A percentile compares a stretch with the other conserved stretches of the same genome.
These are phyloP conservation scores for Melanogaster broomeanus DNA, from an alignment of 768 basidiomycete genomes.

Conservation along the genomic window DNA sequence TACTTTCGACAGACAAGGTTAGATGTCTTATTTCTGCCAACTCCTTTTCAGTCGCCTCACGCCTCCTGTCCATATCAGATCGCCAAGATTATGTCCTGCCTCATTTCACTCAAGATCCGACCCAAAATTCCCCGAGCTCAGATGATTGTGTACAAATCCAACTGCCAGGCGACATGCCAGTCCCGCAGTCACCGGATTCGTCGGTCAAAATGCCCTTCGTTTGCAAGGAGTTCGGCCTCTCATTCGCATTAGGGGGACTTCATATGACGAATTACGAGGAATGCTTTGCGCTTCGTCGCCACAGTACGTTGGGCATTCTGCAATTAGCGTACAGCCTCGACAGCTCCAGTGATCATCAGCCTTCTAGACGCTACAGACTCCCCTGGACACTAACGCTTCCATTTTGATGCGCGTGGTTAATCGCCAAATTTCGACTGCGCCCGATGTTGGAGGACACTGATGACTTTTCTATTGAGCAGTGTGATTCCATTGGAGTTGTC, in stretches of 20 bases:
- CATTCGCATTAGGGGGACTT: conserved; percentile 2
- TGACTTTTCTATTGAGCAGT: conserved; percentile 15
- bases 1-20: not conserved
- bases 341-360: conserved; percentile 15
- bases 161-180: conserved; percentile 1
- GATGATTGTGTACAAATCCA: conserved; percentile 26
- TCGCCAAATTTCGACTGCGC: conserved; percentile 32
- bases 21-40: not conserved
- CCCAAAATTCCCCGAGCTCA: conserved; percentile 12
- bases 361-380: conserved; percentile 19
- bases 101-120: conserved; percentile 33
- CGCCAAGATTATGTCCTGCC: conserved; percentile 24
- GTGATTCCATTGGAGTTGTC: conserved; percentile 3
- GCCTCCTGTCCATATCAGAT: conserved; percentile 36
- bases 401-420: conserved; percentile 39
- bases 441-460: conserved; percentile 23
- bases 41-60: conserved; percentile 20
- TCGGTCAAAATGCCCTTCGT: conserved; percentile 16
- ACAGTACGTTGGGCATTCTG: conserved; percentile 6
- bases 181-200: not conserved
- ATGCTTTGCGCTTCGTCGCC: conserved; percentile 14
- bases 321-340: conserved; percentile 24
- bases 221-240: conserved; percentile 3
- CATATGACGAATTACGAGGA: conserved; percentile 11
- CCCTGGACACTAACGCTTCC: conserved; percentile 33